phyloP scores from a whole-genome alignment of 2,329 filamentous ascomycete genomes.

The Penicillium sp. region DNA sequence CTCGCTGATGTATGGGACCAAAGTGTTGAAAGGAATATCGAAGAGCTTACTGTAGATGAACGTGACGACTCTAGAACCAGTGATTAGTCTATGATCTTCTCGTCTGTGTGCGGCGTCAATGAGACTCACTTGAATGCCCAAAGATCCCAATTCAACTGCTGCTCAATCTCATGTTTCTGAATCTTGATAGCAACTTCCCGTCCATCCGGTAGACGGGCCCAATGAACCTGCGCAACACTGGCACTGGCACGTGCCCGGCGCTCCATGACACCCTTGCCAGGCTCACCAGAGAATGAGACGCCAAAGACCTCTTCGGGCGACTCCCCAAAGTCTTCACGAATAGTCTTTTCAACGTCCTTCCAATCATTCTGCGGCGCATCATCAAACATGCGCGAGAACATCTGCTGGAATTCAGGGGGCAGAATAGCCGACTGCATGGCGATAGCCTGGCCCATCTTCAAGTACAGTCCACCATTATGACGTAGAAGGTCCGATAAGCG shows the following conservation, averaged over 20 bases:
- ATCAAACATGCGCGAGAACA: conserved; percentile 97
- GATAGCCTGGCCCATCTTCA: conserved; percentile 97
- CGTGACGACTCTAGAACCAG: conserved; percentile 63
- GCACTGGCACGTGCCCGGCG: conserved; percentile 71
- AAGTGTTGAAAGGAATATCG: conserved; percentile 83
- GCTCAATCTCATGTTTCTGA: conserved; percentile 89
- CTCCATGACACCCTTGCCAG: conserved; percentile 66
- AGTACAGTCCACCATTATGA: conserved; percentile 85
- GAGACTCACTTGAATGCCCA: conserved; percentile 79
- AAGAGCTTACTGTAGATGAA: conserved; percentile 83
- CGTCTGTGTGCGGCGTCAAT: not conserved
- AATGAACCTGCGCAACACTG: conserved; percentile 95
- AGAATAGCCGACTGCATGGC: conserved; percentile 96
- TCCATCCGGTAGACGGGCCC: conserved; percentile 81
- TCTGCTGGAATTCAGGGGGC: conserved; percentile 90
- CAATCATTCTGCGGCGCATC: conserved; percentile 92
- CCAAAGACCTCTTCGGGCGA: conserved; percentile 89
- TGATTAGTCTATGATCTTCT: not conserved
- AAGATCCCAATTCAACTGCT: conserved; percentile 90
- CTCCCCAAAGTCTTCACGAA: conserved; percentile 82
- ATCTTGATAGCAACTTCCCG: conserved; percentile 93
- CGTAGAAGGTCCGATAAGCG: conserved; percentile 77
- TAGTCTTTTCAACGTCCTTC: conserved; percentile 79
- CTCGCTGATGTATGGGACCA: conserved; percentile 91
- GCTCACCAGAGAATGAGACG: conserved; percentile 70